These are phyloP conservation scores for Tylopilus vinaceipallidus DNA, from an alignment of 768 basidiomycete species.

Conservation along the genomic window DNA sequence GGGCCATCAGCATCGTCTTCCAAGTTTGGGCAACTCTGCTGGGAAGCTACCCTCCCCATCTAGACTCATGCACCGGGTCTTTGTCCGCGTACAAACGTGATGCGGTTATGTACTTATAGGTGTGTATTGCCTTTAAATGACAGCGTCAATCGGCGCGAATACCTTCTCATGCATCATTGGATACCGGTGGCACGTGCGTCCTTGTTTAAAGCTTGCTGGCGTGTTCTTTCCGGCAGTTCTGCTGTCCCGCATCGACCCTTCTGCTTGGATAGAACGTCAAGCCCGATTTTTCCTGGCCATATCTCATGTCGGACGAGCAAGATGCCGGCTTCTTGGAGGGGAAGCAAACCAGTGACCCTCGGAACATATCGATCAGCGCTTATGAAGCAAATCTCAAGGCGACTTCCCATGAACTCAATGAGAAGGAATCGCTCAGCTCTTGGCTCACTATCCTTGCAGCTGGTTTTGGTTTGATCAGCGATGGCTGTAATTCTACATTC, in stretches of 20 bases:
- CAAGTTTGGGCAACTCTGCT: slow-evolving; percentile 10
- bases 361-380: slow-evolving; percentile 22
- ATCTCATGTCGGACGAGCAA: slow-evolving; percentile 25
- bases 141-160: slow-evolving; percentile 5
- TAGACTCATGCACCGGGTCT: not conserved
- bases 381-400: slow-evolving; percentile 24
- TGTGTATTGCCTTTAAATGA: slow-evolving; percentile 7
- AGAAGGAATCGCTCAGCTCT: slow-evolving; percentile 49
- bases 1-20: not conserved
- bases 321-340: slow-evolving; percentile 6
- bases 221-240: not conserved
- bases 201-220: slow-evolving; percentile 21
- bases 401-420: slow-evolving; percentile 21
- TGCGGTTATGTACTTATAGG: too few species aligned
- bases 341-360: slow-evolving; percentile 8
- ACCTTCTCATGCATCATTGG: slow-evolving; percentile 1
- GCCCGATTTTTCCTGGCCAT: not conserved
- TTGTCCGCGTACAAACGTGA: slow-evolving; percentile 1
- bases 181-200: slow-evolving; percentile 20
- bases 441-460: slow-evolving; percentile 64
- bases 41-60: not conserved
- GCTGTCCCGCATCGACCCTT: not conserved
- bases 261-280: not conserved
- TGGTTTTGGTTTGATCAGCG: slow-evolving; percentile 64
- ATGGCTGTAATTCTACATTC: slow-evolving; percentile 45